Percentiles rank a stretch among this genome's conserved stretches.
Conservation (phyloP, 257 asterid genomes). For the Jaltomata sinuosa region DNA sequence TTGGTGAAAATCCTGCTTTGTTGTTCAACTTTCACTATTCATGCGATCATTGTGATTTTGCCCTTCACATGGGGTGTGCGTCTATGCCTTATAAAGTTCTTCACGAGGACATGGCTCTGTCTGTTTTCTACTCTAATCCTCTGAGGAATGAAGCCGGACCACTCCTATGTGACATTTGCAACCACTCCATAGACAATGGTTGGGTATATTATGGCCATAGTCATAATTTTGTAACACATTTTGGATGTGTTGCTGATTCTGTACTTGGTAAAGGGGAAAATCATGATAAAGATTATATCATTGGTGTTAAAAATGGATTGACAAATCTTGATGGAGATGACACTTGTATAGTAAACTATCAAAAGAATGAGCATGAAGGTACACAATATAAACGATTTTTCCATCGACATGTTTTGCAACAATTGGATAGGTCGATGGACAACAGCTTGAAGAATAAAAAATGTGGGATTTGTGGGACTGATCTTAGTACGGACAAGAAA, state of each 20-base stretch:
- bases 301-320: not conserved
- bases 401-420: not conserved
- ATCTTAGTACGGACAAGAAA: not conserved
- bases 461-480: not conserved
- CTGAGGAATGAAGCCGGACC: not conserved
- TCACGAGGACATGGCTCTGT: not conserved
- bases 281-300: not conserved
- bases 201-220: not conserved
- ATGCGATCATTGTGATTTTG: not conserved
- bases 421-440: not conserved
- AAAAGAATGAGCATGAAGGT: not conserved
- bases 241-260: not conserved
- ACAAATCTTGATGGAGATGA: not conserved
- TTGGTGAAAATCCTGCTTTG: not conserved
- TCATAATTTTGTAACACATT: not conserved
- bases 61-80: not conserved
- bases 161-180: not conserved
- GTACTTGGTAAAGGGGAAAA: not conserved
- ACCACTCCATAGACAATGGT: not conserved
- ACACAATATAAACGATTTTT: not conserved
- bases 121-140: not conserved
- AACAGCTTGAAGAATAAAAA: not conserved
- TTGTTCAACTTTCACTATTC: not conserved
- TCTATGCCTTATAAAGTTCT: not conserved
- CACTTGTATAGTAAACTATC: not conserved